Percentiles rank a stretch among this genome's conserved stretches.
phyloP scores from a whole-genome alignment of 768 basidiomycete species.

The Rhodotorula diobovata region DNA sequence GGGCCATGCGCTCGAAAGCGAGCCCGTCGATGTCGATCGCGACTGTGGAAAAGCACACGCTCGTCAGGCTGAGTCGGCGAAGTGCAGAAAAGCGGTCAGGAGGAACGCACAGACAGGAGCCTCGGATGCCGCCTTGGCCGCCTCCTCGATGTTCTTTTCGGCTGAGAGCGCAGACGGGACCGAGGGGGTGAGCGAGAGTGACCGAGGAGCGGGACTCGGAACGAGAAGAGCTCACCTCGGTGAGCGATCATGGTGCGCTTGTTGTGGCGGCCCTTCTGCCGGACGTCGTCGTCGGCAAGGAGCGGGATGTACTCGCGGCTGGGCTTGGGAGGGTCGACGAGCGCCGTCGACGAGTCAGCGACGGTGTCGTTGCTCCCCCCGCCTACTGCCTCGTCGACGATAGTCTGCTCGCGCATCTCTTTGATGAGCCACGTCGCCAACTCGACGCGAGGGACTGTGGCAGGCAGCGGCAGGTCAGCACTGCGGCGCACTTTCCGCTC shows the following conservation, averaged over 20 bases:
- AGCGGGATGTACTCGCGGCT: slow-evolving; percentile 30
- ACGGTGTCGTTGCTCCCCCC: slow-evolving; percentile 1
- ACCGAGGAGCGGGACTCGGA: no score
- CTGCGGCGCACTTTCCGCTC: background rate
- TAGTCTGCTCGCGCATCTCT: slow-evolving; percentile 32
- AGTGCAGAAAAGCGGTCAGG: background rate
- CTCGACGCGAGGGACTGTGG: slow-evolving; percentile 31
- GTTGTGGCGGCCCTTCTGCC: slow-evolving; percentile 35
- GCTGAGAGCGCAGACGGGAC: slow-evolving; percentile 1
- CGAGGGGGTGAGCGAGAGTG: background rate
- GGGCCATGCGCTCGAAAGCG: slow-evolving; percentile 23
- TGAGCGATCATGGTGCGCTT: slow-evolving; percentile 24
- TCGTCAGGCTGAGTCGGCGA: background rate
- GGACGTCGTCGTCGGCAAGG: slow-evolving; percentile 25
- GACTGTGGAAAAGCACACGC: background rate
- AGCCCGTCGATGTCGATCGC: slow-evolving; percentile 36
- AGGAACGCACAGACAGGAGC: slow-evolving; percentile 31
- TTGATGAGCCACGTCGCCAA: slow-evolving; percentile 33
- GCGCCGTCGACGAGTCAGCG: background rate
- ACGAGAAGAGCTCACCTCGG: slow-evolving; percentile 5
- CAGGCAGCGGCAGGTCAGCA: background rate
- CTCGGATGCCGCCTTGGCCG: slow-evolving; percentile 17
- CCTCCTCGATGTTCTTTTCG: slow-evolving; percentile 34
- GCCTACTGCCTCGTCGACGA: slow-evolving; percentile 26
- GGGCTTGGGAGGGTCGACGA: slow-evolving; percentile 11